Base-by-base conservation (phyloP, 164 flowering plant species). In the Aristolochia fimbriata region DNA sequence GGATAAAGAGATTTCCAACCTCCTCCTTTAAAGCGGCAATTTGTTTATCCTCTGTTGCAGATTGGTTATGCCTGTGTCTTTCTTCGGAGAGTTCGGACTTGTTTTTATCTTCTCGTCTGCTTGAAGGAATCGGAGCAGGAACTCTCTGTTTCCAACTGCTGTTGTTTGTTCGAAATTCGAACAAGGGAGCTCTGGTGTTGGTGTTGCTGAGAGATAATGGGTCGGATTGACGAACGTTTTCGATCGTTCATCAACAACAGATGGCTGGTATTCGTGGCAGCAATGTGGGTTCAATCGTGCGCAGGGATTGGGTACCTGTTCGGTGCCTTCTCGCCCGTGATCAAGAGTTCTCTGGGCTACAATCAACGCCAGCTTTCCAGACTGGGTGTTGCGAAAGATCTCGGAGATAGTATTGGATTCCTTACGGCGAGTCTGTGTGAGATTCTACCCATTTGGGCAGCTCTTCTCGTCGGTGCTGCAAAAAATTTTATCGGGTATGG, bases 381-480 rank as follows among this genome's bases (percentile, higher is more conserved):
- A 20, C 67, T 94, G 56, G 99, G 96, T 15, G 89, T 94, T 49
- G 97, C 96, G 10, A 94, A 94, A 68, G 97, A 94, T 63, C 78
- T 94, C n/a, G 99, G 99, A 0, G 99, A 87, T 64, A 83, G 91
- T 70, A 87, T 94, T 64, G 99, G 99, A 9, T 85, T 94, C 60
- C 70, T 87, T 30, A 86, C 96, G 33, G 99, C 84, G n/a, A 80
- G 66, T 65, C 67, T 91, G 65, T 79, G 77, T 52, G 99, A 88
- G 83, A 31, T 83, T 41, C 70, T 91, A 80, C 99, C 99, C 6
- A 8, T 87, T 41, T 94, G 97, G 97, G 97, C 71, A 50, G 81
- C 81, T 72, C 65, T 91, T 30, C 72, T 88, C 33, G 77, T 94
- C 23, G 99, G 99, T 66, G 94, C 82, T 55, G 0, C 82, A 11